Base-by-base conservation (phyloP, 306 rosid genomes). In the Comarum palustre region DNA sequence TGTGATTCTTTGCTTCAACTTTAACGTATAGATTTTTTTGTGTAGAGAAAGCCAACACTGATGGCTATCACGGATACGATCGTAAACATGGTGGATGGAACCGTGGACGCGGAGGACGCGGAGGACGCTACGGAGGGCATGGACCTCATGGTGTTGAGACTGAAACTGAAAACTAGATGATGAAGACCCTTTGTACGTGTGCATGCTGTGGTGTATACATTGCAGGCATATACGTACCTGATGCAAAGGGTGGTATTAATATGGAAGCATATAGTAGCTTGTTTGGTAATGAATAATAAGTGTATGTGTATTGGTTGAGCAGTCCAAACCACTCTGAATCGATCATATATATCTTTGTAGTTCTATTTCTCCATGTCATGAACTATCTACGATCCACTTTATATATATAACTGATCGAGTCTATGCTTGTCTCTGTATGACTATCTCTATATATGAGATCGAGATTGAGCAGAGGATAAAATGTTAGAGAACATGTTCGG, bases 81-180 rank as follows among this genome's bases (percentile, higher is more conserved):
- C 42, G 16, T 32, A n/a, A n/a, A n/a, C n/a, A n/a, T n/a, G n/a
- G n/a, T n/a, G n/a, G n/a, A n/a, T n/a, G n/a, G n/a, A n/a, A n/a
- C n/a, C n/a, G 41, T 1, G 31, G 31, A 29, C 31, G 2, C 31
- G 39, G 39, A 36, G 1, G 39, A 1, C 8, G 5, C 8, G 39
- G 39, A 5, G 39, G 39, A 36, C 39, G n/a, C n/a, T n/a, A 11
- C 0, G 32, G 65, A 29, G 64, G 39, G 6, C 66, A 61, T 61
- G 66, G 43, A 61, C 66, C 41, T 17, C 24, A 61, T 3, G 43
- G 3, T 61, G 17, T 31, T 34, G 43, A 34, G 24, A 61, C 43
- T 61, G 43, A 61, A 24, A 61, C 43, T 61, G 43, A 61, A 24
- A 61, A 61, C 66, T 61, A 61, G 43, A 61, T 14, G 66, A 17